phyloP scores from a whole-genome alignment of 192 early-diverging fungal species.

The Mortierella alpina region DNA sequence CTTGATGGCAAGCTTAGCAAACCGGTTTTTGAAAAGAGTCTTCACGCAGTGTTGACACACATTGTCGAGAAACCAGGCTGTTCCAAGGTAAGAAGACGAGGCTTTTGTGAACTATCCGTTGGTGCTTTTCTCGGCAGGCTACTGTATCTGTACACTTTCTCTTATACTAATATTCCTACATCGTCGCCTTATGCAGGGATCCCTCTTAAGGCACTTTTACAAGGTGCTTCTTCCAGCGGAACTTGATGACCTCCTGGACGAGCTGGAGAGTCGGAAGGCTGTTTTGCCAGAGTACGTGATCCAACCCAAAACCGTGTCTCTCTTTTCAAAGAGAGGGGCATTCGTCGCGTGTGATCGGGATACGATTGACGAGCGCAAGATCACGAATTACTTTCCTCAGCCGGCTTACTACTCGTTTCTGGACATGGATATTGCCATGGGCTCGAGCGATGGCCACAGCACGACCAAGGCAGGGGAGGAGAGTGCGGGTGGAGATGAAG shows the following conservation, averaged over 20 bases:
- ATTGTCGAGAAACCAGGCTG: constrained; percentile 38
- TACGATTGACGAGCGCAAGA: constrained; percentile 40
- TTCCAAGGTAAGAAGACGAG: constrained; percentile 23
- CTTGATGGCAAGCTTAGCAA: constrained; percentile 21
- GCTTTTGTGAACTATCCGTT: neutral
- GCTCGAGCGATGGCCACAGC: neutral
- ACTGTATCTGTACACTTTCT: neutral
- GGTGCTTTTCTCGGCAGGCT: neutral
- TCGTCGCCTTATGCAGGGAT: constrained; percentile 13
- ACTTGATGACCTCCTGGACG: constrained; percentile 33
- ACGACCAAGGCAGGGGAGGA: neutral
- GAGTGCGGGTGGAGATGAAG: neutral
- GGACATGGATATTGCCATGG: constrained; percentile 21
- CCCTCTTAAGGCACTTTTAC: constrained; percentile 8
- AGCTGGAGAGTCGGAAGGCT: constrained; percentile 25
- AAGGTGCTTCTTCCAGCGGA: constrained; percentile 31
- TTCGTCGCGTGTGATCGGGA: constrained; percentile 15
- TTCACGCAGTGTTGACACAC: constrained; percentile 31
- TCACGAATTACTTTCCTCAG: constrained; percentile 24
- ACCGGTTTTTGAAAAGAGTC: constrained; percentile 23
- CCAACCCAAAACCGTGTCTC: constrained; percentile 1
- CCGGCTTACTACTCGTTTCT: constrained; percentile 29
- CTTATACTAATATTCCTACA: neutral
- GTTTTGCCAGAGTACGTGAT: constrained; percentile 16
- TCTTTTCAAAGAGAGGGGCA: constrained; percentile 31